phyloP scores from a whole-genome alignment of 2,329 filamentous ascomycete genomes.

The Microcera coccophila region DNA sequence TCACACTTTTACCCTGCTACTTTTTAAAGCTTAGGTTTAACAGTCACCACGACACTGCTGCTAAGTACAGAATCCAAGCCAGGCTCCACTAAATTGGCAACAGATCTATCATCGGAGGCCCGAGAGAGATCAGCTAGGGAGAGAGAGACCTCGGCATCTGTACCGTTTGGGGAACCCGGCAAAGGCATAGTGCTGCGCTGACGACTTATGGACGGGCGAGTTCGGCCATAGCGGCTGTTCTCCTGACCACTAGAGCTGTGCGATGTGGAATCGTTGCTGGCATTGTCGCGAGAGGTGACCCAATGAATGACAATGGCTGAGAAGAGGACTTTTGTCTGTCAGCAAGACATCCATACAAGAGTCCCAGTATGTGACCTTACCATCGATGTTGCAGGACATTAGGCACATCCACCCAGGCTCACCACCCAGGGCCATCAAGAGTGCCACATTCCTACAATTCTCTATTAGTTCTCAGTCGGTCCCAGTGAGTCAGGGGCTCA shows the following conservation, averaged over 20 bases:
- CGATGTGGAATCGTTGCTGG: slow-evolving; percentile 27
- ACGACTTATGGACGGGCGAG: neutral
- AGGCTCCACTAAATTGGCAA: no score
- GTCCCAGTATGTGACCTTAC: slow-evolving; percentile 43
- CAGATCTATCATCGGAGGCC: no score
- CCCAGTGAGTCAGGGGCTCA: no score
- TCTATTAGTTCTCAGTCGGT: no score
- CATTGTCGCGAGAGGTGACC: slow-evolving; percentile 49
- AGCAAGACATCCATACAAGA: neutral
- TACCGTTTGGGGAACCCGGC: slow-evolving; percentile 3
- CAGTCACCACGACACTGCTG: no score
- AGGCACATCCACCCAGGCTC: slow-evolving; percentile 64
- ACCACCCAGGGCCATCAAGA: slow-evolving; percentile 55
- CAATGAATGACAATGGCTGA: slow-evolving; percentile 59
- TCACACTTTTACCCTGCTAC: no score
- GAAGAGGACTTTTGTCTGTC: slow-evolving; percentile 48
- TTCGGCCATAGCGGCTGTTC: slow-evolving; percentile 2
- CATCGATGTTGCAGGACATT: slow-evolving; percentile 62
- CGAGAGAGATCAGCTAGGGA: no score
- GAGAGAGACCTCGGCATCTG: slow-evolving; percentile 27
- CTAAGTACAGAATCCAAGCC: no score
- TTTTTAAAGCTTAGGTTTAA: no score
- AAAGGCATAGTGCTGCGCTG: neutral
- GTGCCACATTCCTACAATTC: slow-evolving; percentile 52
- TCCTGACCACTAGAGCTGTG: neutral